Evolutionary conservation across 129 eudicot genomes (phyloP), one percentile per base, ranked within the genome.

Genomic region (Pulicaria dysenterica): DNA sequence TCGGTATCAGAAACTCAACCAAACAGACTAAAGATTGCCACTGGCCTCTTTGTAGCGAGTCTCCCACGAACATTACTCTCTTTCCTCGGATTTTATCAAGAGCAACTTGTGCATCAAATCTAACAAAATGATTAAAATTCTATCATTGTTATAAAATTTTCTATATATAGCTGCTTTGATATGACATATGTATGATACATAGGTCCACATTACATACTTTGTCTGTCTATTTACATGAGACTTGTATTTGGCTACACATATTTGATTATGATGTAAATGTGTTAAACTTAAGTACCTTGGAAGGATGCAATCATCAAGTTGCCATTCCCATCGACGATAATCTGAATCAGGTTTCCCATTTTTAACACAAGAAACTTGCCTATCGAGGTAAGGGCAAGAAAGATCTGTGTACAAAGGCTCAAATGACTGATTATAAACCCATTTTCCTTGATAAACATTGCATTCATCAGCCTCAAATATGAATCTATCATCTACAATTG

Each of bases 11-110:
- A 34, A 81, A 84, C 34, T 95, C 91, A 7, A 95, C 94, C 42
- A 95, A 67, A 73, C 99, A 95, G 60, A 95, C 96, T 16, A 95
- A 90, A 46, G 99, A 95, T 64, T 90, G 93, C 97, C 99, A 95
- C 66, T 95, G 99, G 46, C 92, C 92, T 86, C 99, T 86, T 73
- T 90, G 94, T 48, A 95, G 75, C 17, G 99, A 95, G 75, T 95
- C 99, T 69, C 99, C 99, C 16, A 95, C 94, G 47, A 95, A 95
- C 97, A 95, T 80, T 24, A 90, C 75, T 76, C 97, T 90, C 87
- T 90, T 95, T 64, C 99, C 99, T 76, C 83, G 71, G 43, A 95
- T 79, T 72, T 75, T 88, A 37, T 77, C 77, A 19, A 95, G 86
- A 3, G 93, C 97, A 31, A 70, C 36, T 67, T 64, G 65, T 8